A percentile compares a stretch with the other conserved stretches of the same genome.
These are phyloP conservation scores for Metschnikowia drakensbergensis DNA, from an alignment of 805 yeast species.

Conservation along the genomic window DNA sequence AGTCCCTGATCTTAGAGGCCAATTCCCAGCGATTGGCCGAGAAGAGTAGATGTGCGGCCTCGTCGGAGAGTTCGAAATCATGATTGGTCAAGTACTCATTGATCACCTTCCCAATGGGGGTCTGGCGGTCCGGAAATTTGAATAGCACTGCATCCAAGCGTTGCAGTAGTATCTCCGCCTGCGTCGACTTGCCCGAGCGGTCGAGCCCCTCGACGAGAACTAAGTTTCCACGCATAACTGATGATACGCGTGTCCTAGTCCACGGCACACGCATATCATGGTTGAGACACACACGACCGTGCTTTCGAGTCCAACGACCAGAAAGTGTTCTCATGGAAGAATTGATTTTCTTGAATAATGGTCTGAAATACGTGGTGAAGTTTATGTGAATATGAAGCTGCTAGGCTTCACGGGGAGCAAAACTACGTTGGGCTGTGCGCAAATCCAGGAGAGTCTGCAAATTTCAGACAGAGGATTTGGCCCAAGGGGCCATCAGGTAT, in stretches of 20 bases:
- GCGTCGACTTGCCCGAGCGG: conserved; percentile 92
- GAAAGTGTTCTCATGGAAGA: no score
- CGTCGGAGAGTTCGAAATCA: conserved; percentile 55
- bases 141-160: conserved; percentile 37
- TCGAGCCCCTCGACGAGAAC: conserved; percentile 91
- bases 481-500: neutral
- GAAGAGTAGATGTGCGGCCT: conserved; percentile 81
- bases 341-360: no score
- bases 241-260: neutral
- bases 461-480: neutral
- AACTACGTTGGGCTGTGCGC: no score
- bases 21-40: conserved; percentile 95
- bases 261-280: neutral
- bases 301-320: no score
- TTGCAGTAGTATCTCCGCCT: conserved; percentile 39
- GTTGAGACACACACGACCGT: no score
- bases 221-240: conserved; percentile 57
- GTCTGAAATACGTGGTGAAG: no score
- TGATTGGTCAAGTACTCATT: conserved; percentile 62
- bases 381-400: no score
- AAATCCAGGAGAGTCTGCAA: no score
- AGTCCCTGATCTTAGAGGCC: conserved; percentile 41
- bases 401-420: no score
- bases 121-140: conserved; percentile 87
- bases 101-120: conserved; percentile 76